Base-by-base conservation (phyloP, 2,329 filamentous ascomycete species). In the Atkinsonella texensis region DNA sequence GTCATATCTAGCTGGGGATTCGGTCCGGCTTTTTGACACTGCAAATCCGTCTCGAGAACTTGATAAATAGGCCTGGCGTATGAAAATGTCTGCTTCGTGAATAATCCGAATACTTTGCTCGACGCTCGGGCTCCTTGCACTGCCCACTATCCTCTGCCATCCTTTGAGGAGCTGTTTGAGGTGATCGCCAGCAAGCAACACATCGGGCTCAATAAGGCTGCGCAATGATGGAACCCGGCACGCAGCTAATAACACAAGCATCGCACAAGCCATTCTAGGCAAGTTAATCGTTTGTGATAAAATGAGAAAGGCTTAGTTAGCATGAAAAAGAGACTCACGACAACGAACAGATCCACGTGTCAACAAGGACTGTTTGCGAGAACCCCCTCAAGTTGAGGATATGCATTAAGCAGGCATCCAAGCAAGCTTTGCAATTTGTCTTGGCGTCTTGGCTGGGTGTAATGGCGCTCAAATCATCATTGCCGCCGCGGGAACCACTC, bases 331-430 rank as follows among this genome's bases (percentile, higher is more conserved):
- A 28, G 3, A 66, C 71, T 59, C 62, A 76, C 74, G 73, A 76
- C 0, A 78, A 56, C 0, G 74, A 74, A 45, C 75, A 78, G 20
- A 77, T 77, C 75, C 75, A 78, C 0, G 74, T 75, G 55, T 78
- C 75, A 1, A 77, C 68, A 35, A 78, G 59, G 0, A 77, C 68
- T 0, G 75, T 78, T 46, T 78, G 75, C 0, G 70, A 64, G 51
- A 74, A 76, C 0, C 70, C 69, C 20, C 70, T 58, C 3, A 77
- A 54, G 40, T 76, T 75, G 41, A 74, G 59, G 0, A 75, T 73
- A 49, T 77, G 74, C 40, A 76, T 54, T 13, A 73, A 56, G 33
- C 73, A 76, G 0, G 74, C 71, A 49, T 75, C 70, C 0, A 76
- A 59, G 40, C 73, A 75, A 0, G 68, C 61, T 41, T 70, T 68